These are phyloP conservation scores for Backusella luteola DNA, from an alignment of 192 early-diverging fungal genomes.

Conservation along the genomic window DNA sequence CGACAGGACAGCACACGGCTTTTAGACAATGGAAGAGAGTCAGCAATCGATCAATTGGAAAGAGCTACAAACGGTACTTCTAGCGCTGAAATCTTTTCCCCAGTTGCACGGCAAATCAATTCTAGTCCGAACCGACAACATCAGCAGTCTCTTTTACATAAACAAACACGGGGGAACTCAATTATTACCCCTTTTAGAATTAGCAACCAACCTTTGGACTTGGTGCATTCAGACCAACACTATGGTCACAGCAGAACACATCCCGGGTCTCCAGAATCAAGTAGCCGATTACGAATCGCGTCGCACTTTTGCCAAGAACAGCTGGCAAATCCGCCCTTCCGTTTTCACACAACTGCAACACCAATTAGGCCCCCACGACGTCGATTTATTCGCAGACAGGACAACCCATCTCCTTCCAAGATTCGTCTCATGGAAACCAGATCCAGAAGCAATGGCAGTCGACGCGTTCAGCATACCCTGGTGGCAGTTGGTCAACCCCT, in stretches of 20 bases:
- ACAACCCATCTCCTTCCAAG: slow-evolving; percentile 4
- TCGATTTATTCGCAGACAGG: slow-evolving; percentile 22
- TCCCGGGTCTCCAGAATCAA: too few relatives aligned
- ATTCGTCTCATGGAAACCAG: slow-evolving; percentile 17
- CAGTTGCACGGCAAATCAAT: too few relatives aligned
- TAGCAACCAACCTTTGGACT: too few relatives aligned
- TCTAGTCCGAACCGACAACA: too few relatives aligned
- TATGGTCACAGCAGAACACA: too few relatives aligned
- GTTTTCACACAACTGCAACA: not conserved
- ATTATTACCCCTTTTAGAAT: too few relatives aligned
- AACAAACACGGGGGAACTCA: too few relatives aligned
- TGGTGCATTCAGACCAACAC: too few relatives aligned
- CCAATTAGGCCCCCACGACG: not conserved
- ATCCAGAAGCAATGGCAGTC: not conserved
- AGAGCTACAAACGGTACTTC: slow-evolving; percentile 28
- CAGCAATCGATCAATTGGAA: slow-evolving; percentile 29
- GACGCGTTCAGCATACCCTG: not conserved
- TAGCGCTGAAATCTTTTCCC: too few relatives aligned
- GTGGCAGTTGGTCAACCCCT: not conserved
- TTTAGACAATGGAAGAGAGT: not conserved
- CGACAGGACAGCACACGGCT: not conserved
- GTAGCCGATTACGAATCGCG: too few relatives aligned
- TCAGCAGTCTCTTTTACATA: too few relatives aligned
- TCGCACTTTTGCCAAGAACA: slow-evolving; percentile 13
- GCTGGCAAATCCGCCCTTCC: not conserved